Conservation (phyloP, 2,329 filamentous ascomycete genomes). For the Fusarium pilosicola region DNA sequence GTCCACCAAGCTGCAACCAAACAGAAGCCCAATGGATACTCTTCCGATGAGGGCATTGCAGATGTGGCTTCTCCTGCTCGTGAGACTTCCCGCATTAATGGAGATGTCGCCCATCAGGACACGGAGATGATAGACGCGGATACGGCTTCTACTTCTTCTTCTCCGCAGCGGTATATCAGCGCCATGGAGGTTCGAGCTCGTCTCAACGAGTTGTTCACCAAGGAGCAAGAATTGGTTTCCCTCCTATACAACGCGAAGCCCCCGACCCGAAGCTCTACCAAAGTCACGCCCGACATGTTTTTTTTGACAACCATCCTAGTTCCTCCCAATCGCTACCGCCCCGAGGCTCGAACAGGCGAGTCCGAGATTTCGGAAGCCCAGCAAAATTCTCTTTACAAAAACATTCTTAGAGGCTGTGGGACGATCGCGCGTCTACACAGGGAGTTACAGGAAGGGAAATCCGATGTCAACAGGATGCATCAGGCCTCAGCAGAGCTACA, state of each 20-base stretch:
- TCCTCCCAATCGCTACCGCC: constrained; percentile 90
- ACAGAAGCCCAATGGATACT: constrained; percentile 55
- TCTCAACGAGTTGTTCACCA: constrained; percentile 82
- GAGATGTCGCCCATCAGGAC: constrained; percentile 60
- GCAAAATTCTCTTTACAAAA: constrained; percentile 88
- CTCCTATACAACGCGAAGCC: constrained; percentile 87
- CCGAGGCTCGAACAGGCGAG: constrained; percentile 83
- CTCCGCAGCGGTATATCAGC: constrained; percentile 78
- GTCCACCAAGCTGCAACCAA: constrained; percentile 49
- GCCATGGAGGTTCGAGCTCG: constrained; percentile 85
- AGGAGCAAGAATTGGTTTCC: constrained; percentile 84
- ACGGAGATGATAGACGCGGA: constrained; percentile 48
- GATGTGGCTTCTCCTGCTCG: constrained; percentile 65
- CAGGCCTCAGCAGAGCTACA: constrained; percentile 86
- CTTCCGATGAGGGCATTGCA: constrained; percentile 75
- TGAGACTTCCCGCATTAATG: constrained; percentile 50
- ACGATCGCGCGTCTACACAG: constrained; percentile 76
- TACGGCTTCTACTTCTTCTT: constrained; percentile 17
- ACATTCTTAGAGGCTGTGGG: constrained; percentile 80
- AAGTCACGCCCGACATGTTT: constrained; percentile 87
- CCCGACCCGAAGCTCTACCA: constrained; percentile 62
- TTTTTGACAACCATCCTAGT: constrained; percentile 89
- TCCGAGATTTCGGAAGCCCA: constrained; percentile 87
- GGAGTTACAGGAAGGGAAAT: constrained; percentile 57
- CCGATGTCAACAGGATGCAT: constrained; percentile 76